phyloP scores from a whole-genome alignment of 495 filamentous ascomycete genomes.

The Hypoxylon subgilvum region DNA sequence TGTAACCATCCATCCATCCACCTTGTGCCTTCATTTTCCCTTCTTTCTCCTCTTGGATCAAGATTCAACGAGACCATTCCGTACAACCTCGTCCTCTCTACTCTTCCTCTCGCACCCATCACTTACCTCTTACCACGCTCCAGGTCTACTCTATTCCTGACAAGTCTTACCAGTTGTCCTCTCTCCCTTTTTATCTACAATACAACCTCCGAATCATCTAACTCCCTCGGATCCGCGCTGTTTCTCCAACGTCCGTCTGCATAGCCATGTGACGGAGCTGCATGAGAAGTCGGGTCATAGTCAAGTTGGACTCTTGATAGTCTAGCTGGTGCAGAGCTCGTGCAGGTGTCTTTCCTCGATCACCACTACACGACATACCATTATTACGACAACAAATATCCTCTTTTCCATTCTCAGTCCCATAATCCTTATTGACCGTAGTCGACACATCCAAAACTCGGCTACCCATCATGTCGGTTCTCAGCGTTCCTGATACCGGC shows the following conservation, averaged over 20 bases:
- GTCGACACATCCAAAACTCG: conserved; percentile 11
- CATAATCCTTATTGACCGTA: conserved; percentile 7
- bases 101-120: too few relatives aligned
- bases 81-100: conserved; percentile 37
- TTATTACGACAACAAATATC: conserved; percentile 1
- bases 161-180: background rate
- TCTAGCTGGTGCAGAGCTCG: conserved; percentile 43
- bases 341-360: conserved; percentile 39
- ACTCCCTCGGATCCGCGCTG: background rate
- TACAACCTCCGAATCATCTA: background rate
- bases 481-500: conserved; percentile 52
- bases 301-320: conserved; percentile 44
- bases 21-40: conserved; percentile 42
- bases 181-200: background rate
- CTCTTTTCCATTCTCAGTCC: conserved; percentile 11
- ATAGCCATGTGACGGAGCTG: conserved; percentile 45
- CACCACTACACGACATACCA: conserved; percentile 20
- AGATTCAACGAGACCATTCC: conserved; percentile 34
- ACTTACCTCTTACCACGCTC: too few relatives aligned
- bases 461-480: conserved; percentile 40
- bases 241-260: background rate
- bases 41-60: conserved; percentile 42
- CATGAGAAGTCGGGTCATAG: conserved; percentile 42
- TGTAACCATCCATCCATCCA: conserved; percentile 28
- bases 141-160: conserved; percentile 6